These are phyloP conservation scores for Sarocladium strictum DNA, from an alignment of 2,329 filamentous ascomycete species.

Conservation along the genomic window DNA sequence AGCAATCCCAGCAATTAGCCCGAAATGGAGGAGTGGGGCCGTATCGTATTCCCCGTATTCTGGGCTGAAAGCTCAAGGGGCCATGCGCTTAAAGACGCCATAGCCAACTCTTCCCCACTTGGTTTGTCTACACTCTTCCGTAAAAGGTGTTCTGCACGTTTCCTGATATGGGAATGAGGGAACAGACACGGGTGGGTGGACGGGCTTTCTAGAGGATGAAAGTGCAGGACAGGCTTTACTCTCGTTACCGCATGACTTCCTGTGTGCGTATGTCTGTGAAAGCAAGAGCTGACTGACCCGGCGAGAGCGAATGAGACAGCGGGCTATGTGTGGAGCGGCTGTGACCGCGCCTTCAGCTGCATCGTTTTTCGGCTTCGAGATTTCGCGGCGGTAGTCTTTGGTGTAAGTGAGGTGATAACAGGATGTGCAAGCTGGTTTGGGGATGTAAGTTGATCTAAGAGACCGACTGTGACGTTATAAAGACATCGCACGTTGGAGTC, in stretches of 20 bases:
- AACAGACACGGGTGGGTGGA: no score
- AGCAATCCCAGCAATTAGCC: not conserved
- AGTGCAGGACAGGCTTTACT: no score
- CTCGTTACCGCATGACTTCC: no score
- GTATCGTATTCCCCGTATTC: slow-evolving; percentile 13
- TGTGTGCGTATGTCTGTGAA: no score
- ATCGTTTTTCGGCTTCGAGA: not conserved
- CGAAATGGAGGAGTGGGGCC: not conserved
- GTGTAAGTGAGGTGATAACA: not conserved
- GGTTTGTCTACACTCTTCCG: no score
- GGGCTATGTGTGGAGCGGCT: not conserved
- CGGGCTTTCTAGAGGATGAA: no score
- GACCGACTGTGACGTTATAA: not conserved
- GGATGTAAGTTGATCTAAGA: not conserved
- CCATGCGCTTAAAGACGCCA: no score
- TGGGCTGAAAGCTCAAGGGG: not conserved
- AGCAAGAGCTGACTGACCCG: no score
- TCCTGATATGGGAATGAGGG: no score
- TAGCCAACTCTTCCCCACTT: no score
- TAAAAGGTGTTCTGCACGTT: no score
- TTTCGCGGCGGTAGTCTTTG: not conserved
- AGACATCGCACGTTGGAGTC: not conserved
- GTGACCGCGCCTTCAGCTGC: not conserved
- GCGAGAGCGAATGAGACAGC: no score
- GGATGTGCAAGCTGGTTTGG: not conserved